A percentile compares a stretch with the other conserved stretches of the same genome.
Conservation (phyloP, 352 stramenopile species). For the Pythium angustatum region DNA sequence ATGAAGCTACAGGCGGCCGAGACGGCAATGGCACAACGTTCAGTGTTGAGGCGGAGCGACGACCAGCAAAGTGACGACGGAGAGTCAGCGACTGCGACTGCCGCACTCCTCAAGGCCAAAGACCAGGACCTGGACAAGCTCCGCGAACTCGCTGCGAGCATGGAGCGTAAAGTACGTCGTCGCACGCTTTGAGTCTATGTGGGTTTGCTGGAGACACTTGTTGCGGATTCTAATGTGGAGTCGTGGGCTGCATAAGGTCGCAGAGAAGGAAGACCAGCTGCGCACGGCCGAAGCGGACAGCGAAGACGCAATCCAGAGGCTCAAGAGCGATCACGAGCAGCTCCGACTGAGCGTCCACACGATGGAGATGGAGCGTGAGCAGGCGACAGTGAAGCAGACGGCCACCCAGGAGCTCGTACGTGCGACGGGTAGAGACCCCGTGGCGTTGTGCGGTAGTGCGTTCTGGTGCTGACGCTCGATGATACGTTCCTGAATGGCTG, state of each 20-base stretch:
- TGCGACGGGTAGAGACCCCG: background rate
- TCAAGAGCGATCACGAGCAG: conserved; percentile 53
- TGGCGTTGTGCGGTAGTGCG: too few species aligned
- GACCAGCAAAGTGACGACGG: conserved; percentile 25
- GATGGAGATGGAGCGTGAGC: conserved; percentile 59
- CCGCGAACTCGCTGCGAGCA: conserved; percentile 33
- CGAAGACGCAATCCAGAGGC: conserved; percentile 53
- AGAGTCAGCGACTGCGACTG: conserved; percentile 13
- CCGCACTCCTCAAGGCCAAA: conserved; percentile 37
- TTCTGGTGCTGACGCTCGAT: too few species aligned
- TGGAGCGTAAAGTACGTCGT: conserved; percentile 54
- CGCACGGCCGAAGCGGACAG: conserved; percentile 36
- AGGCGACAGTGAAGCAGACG: conserved; percentile 44
- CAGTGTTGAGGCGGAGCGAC: background rate
- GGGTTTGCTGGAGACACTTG: too few species aligned
- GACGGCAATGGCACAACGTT: conserved; percentile 17
- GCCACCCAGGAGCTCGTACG: conserved; percentile 65
- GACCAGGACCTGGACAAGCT: conserved; percentile 59
- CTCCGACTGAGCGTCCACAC: conserved; percentile 44
- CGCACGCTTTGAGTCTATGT: background rate
- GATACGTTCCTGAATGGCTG: conserved; percentile 3
- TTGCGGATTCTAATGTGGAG: background rate
- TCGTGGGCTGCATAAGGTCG: too few species aligned
- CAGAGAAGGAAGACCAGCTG: conserved; percentile 48
- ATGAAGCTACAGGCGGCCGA: conserved; percentile 65